Percentiles rank a stretch among this genome's conserved stretches.
Conservation (phyloP, 768 basidiomycete genomes). For the Amyloporia xantha region DNA sequence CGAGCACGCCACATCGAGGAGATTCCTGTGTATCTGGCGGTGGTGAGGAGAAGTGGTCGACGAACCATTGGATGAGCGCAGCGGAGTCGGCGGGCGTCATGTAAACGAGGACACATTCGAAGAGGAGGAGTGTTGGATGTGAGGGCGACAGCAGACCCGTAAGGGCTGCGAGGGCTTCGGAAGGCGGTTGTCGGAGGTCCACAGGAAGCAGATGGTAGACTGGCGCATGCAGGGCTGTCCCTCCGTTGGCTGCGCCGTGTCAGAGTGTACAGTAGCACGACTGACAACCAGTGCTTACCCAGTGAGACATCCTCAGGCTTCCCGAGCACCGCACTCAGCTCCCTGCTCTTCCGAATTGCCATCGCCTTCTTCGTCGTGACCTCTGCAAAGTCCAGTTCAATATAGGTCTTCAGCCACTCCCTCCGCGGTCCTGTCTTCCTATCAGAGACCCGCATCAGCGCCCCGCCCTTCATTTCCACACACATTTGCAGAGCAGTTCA, state of each 20-base stretch:
- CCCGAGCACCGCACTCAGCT: slow-evolving; percentile 47
- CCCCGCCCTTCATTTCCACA: no score
- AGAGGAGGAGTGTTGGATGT: slow-evolving; percentile 77
- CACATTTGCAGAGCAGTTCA: no score
- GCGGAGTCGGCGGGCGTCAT: slow-evolving; percentile 57
- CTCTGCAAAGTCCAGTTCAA: slow-evolving; percentile 90
- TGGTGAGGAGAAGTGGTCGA: slow-evolving; percentile 36
- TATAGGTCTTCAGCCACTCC: slow-evolving; percentile 49
- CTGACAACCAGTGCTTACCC: no score
- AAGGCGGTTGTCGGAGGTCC: slow-evolving; percentile 64
- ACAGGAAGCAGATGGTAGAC: slow-evolving; percentile 68
- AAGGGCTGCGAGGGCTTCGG: slow-evolving; percentile 38
- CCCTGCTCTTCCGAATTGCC: slow-evolving; percentile 64
- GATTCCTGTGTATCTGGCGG: background rate
- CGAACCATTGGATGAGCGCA: slow-evolving; percentile 68
- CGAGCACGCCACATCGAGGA: slow-evolving; percentile 30
- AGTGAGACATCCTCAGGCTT: slow-evolving; percentile 34
- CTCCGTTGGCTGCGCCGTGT: slow-evolving; percentile 45
- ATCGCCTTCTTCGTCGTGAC: slow-evolving; percentile 79
- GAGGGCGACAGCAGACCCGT: slow-evolving; percentile 45
- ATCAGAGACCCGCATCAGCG: no score
- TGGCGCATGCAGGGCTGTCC: slow-evolving; percentile 46
- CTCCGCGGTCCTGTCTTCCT: slow-evolving; percentile 50
- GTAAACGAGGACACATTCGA: slow-evolving; percentile 93
- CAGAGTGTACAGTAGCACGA: no score